Evolutionary conservation across 2,329 filamentous ascomycete species (phyloP).

Genomic region (Diaporthe australafricana): DNA sequence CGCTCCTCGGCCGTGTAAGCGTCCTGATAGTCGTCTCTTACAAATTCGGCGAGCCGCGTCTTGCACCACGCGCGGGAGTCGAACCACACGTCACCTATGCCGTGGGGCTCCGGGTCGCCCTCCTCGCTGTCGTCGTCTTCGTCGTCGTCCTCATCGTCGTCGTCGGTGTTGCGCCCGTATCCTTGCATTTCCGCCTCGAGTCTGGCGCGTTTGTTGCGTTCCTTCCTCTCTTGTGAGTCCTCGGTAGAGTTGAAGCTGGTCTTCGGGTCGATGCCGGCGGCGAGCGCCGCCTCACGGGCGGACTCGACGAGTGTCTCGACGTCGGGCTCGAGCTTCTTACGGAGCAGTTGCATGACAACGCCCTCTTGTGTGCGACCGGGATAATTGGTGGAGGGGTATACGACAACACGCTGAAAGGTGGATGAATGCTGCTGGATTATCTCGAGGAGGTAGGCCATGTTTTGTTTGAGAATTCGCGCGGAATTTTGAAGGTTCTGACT

Average conservation of each 20-base stretch:
- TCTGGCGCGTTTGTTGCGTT: slow-evolving; percentile 29
- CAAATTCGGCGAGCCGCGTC: slow-evolving; percentile 51
- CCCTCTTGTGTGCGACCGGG: slow-evolving; percentile 76
- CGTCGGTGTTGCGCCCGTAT: slow-evolving; percentile 49
- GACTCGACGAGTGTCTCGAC: slow-evolving; percentile 79
- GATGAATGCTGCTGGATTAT: slow-evolving; percentile 73
- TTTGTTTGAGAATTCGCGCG: slow-evolving; percentile 76
- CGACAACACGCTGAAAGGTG: slow-evolving; percentile 76
- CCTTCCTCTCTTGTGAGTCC: slow-evolving; percentile 66
- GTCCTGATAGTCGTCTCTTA: slow-evolving; percentile 64
- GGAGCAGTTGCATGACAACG: slow-evolving; percentile 76
- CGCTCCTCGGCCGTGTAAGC: slow-evolving; percentile 80
- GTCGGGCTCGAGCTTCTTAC: slow-evolving; percentile 85
- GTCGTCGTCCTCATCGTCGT: slow-evolving; percentile 44
- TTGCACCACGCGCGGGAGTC: slow-evolving; percentile 47
- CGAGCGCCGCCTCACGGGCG: slow-evolving; percentile 62
- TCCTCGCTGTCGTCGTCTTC: slow-evolving; percentile 48
- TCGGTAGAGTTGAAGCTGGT: slow-evolving; percentile 48
- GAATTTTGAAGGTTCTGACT: slow-evolving; percentile 81
- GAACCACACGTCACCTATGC: slow-evolving; percentile 52
- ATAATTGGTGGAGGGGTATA: slow-evolving; percentile 82
- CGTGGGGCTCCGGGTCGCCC: slow-evolving; percentile 51
- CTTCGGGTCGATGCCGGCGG: slow-evolving; percentile 45
- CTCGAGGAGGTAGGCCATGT: slow-evolving; percentile 74
- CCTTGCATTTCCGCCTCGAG: slow-evolving; percentile 51